Evolutionary conservation across 352 stramenopile species (phyloP), one percentile per base, ranked within the genome.

Genomic region (Phytophthora capsici): DNA sequence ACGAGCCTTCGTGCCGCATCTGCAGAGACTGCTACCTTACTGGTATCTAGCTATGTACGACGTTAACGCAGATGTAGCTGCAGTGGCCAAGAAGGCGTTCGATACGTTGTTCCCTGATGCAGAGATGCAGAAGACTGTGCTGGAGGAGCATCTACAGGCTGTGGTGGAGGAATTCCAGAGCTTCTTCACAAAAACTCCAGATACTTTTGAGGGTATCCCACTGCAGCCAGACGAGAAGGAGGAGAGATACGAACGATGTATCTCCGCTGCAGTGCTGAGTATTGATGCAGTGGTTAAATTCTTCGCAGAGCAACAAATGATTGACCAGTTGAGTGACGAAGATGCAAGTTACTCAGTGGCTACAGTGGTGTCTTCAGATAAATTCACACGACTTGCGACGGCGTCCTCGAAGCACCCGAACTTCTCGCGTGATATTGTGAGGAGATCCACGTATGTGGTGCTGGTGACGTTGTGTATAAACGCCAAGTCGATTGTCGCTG

Each of bases 21-120:
- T 95, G 25, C 78, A 82, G 40, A 79, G 86, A 3, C 57, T 95
- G 43, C 58, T 95, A 41, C 87, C 87, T 16, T 91, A 86, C 56
- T 95, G 87, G 87, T 80, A 85, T 48, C 59, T 94, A 44, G 85
- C 85, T 7, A 93, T 93, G 85, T 82, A 95, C 61, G 87, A 95
- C 43, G 53, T 78, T 19, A 89, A 85, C 48, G 48, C 51, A 3
- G 85, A 95, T 14, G 82, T 86, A 2, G 80, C 84, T 6, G 49
- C 55, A 7, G 30, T 76, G 19, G 82, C 87, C 9, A 81, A 49
- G 6, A 75, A 80, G 36, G 84, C 84, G 8, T 83, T 93, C 22
- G 67, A 81, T 3, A 53, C 65, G 57, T 61, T 95, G 14, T 89
- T 90, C 22, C 55, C 73, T 1, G 77, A 80, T 9, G 51, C 55